These are phyloP conservation scores for Cicer pinnatifidum DNA, from an alignment of 306 rosid genomes.

Conservation along the genomic window DNA sequence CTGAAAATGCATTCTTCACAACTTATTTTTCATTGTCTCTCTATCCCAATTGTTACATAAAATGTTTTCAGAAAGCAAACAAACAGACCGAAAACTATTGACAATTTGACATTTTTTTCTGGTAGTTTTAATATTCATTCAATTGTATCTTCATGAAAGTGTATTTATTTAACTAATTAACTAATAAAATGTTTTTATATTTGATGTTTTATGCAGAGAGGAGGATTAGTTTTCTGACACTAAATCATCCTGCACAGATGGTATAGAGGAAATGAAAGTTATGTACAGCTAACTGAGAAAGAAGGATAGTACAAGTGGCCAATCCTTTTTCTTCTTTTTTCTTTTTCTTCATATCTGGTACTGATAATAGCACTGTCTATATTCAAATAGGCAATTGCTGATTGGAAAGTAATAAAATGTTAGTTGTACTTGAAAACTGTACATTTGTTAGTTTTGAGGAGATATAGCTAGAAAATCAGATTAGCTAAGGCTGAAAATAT, in stretches of 20 bases:
- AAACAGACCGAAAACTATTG: no score
- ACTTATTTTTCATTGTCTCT: no score
- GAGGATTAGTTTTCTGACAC: conserved; percentile 86
- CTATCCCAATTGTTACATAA: no score
- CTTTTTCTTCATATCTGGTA: conserved; percentile 40
- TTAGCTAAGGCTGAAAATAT: conserved; percentile 49
- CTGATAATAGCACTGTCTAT: conserved; percentile 45
- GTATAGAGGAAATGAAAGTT: conserved; percentile 59
- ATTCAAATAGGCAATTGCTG: conserved; percentile 52
- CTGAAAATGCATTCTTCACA: no score
- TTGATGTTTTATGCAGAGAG: conserved; percentile 66
- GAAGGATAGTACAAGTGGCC: conserved; percentile 47
- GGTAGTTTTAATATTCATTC: not conserved
- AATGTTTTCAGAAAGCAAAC: no score
- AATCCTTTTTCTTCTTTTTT: not conserved
- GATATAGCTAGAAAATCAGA: conserved; percentile 58
- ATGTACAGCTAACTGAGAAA: conserved; percentile 89
- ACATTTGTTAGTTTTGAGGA: conserved; percentile 76
- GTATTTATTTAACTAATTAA: not conserved
- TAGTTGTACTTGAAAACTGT: conserved; percentile 85
- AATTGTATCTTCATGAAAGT: conserved; percentile 4
- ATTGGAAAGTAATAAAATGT: conserved; percentile 61
- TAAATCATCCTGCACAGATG: conserved; percentile 71
- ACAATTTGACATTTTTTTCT: not conserved
- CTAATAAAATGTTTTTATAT: not conserved